A percentile compares a stretch with the other conserved stretches of the same genome.
These are phyloP conservation scores for Melaleuca quinquenervia DNA, from an alignment of 345 rosid species.

Conservation along the genomic window DNA sequence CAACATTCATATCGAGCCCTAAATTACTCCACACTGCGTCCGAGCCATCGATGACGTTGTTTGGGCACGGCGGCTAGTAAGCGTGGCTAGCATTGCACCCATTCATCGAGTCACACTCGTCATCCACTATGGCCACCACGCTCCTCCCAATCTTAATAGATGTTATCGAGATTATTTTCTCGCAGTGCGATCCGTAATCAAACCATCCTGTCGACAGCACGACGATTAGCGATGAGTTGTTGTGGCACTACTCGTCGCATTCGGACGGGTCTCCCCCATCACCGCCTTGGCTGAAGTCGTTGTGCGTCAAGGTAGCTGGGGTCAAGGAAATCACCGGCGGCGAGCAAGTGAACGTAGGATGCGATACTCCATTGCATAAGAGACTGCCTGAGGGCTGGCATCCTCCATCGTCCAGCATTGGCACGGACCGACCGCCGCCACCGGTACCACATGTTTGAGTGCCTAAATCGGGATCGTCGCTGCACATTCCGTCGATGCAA, in stretches of 20 bases:
- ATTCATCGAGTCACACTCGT: conserved; percentile 21
- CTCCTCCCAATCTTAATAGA: conserved; percentile 9
- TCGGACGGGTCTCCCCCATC: conserved; percentile 15
- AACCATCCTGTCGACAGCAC: conserved; percentile 31
- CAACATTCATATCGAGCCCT: conserved; percentile 9
- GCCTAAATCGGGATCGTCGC: conserved; percentile 19
- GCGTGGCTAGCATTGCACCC: conserved; percentile 29
- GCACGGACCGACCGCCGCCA: background rate
- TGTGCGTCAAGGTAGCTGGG: conserved; percentile 9
- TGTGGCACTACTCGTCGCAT: conserved; percentile 17
- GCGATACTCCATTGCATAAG: background rate
- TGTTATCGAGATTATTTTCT: conserved; percentile 15
- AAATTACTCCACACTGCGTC: conserved; percentile 24
- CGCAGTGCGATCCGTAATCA: conserved; percentile 9
- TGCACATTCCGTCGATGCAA: conserved; percentile 22
- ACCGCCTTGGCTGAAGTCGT: conserved; percentile 27
- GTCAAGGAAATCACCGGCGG: conserved; percentile 17
- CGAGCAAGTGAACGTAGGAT: conserved; percentile 12
- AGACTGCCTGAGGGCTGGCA: conserved; percentile 14
- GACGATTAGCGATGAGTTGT: conserved; percentile 2
- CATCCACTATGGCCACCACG: conserved; percentile 20
- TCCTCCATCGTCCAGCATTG: background rate
- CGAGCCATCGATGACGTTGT: conserved; percentile 26
- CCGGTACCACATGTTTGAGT: conserved; percentile 10
- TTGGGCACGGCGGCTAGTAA: conserved; percentile 15